Evolutionary conservation across 495 filamentous ascomycete species (phyloP).

Genomic region (Lasiosphaeria hispida): DNA sequence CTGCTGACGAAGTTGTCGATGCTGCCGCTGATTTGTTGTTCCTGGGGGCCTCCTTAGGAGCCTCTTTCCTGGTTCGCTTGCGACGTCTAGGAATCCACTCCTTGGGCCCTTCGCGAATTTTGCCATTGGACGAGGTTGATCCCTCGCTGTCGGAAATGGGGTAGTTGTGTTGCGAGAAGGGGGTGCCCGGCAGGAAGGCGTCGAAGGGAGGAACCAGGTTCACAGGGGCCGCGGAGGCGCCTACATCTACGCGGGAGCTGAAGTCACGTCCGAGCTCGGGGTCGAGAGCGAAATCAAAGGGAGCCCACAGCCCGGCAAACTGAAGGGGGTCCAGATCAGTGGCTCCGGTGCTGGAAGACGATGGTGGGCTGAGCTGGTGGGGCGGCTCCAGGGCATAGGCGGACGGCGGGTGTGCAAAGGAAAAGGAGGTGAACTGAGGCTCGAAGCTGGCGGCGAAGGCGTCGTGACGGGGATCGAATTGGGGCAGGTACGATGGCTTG

Average conservation of each 20-base stretch:
- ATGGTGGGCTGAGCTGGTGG: conserved; percentile 10
- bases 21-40: background rate
- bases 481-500: background rate
- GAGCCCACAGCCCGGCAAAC: conserved; percentile 14
- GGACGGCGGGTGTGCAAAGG: conserved; percentile 1
- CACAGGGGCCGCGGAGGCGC: background rate
- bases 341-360: background rate
- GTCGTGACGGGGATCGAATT: conserved; percentile 8
- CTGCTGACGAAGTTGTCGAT: too few relatives aligned
- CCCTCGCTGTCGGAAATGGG: conserved; percentile 23
- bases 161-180: conserved; percentile 6
- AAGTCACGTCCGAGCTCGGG: conserved; percentile 14
- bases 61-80: conserved; percentile 15
- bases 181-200: background rate
- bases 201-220: conserved; percentile 9
- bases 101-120: conserved; percentile 15
- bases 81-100: conserved; percentile 24
- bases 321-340: conserved; percentile 13
- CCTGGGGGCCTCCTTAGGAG: background rate
- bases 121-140: conserved; percentile 6
- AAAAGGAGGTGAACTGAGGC: conserved; percentile 9
- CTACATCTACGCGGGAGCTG: background rate
- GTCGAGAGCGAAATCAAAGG: conserved; percentile 22
- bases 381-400: conserved; percentile 1
- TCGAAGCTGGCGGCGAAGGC: conserved; percentile 12